Evolutionary conservation across 1,284 basidiomycete genomes (phyloP), one percentile per base, ranked within the genome.

Genomic region (Leccinum fuscescens): DNA sequence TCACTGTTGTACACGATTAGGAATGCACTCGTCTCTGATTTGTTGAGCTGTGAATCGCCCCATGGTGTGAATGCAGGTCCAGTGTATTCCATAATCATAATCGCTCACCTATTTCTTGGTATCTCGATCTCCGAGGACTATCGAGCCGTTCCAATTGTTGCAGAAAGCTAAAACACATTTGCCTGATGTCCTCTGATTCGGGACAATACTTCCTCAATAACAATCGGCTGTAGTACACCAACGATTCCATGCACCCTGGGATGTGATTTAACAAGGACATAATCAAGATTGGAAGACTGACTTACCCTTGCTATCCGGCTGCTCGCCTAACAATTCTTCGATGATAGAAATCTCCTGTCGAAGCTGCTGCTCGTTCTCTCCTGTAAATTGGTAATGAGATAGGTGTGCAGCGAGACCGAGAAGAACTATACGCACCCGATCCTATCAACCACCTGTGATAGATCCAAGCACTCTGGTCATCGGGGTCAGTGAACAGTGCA

Each of bases 371-470:
- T 78, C 75, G 56, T 85, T 79, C 2, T 85, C 79, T 4, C 86
- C 91, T 89, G 58, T 54, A 57, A 54, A 55, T 42, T 1, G 11
- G 46, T 6, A 14, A 12, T 55, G 20, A 27, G 15, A 49, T 37
- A 12, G 27, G 27, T 17, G n/a, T 5, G 17, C 7, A 29, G 15
- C n/a, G 12, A 46, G 27, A 17, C 11, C 14, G 8, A 22, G 33
- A 54, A 22, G 20, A 35, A 22, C 8, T 66, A 79, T 65, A 54
- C 62, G 35, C 67, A 89, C 93, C 86, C 61, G 82, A 72, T 24
- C 92, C 93, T 54, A 98, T 82, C 0, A 99, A 82, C 96, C 96
- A 99, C 15, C 94, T 86, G 71, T 99, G 97, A 74, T 99, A 99
- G 58, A 98, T 86, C 97, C 97, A 99, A 0, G 94, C 94, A 62